Evolutionary conservation across 768 basidiomycete species (phyloP).

Genomic region (Pluteus cervinus): DNA sequence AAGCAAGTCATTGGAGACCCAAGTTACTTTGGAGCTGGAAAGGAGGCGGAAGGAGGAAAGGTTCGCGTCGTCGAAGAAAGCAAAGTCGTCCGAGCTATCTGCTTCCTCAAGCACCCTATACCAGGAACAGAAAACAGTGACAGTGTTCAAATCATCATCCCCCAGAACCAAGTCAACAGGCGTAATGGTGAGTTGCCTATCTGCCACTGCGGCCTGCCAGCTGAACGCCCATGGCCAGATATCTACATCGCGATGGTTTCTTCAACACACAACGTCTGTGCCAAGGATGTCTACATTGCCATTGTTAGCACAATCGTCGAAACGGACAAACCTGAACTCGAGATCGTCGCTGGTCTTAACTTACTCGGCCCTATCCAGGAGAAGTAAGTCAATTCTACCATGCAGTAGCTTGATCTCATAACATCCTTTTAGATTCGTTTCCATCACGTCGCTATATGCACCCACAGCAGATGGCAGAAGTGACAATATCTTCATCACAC

Average conservation of each 20-base stretch:
- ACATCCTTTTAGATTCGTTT: conserved; percentile 64
- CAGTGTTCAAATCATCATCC: conserved; percentile 96
- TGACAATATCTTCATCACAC: conserved; percentile 96
- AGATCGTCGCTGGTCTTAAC: conserved; percentile 87
- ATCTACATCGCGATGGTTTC: conserved; percentile 99
- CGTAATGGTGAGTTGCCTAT: conserved; percentile 66
- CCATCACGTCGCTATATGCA: conserved; percentile 81
- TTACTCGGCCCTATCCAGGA: conserved; percentile 91
- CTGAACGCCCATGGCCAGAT: conserved; percentile 42
- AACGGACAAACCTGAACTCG: conserved; percentile 84
- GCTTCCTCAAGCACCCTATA: conserved; percentile 96
- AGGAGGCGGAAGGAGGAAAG: conserved; percentile 62
- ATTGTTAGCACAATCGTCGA: conserved; percentile 99
- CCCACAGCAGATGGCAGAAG: conserved; percentile 75
- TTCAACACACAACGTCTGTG: conserved; percentile 94
- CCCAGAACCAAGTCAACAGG: conserved; percentile 94
- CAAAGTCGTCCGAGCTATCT: conserved; percentile 95
- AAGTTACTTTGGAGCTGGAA: conserved; percentile 87
- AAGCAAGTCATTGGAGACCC: conserved; percentile 98
- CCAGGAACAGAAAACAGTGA: conserved; percentile 95
- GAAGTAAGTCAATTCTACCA: conserved; percentile 53
- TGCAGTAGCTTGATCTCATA: conserved; percentile 7
- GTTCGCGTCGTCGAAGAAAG: conserved; percentile 87
- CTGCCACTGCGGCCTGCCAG: not conserved
- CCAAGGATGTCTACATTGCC: conserved; percentile 91